These are phyloP conservation scores for Metschnikowia baotianmanensis DNA, from an alignment of 805 yeast genomes.

Conservation along the genomic window DNA sequence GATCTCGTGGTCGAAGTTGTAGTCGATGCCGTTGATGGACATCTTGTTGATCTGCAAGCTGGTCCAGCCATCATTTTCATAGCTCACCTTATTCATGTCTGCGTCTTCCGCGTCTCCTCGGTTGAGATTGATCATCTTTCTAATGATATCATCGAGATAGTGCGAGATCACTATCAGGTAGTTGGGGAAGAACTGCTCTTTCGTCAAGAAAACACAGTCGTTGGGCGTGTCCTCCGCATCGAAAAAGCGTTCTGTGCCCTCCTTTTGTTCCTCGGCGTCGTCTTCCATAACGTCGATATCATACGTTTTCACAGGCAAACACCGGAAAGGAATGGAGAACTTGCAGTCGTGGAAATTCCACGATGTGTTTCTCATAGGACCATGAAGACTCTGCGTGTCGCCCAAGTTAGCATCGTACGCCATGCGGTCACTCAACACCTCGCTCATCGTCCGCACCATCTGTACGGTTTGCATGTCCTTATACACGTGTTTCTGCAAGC, in stretches of 20 bases:
- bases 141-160: slow-evolving; percentile 33
- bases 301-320: slow-evolving; percentile 31
- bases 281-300: slow-evolving; percentile 39
- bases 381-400: slow-evolving; percentile 13
- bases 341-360: slow-evolving; percentile 36
- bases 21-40: slow-evolving; percentile 34
- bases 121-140: slow-evolving; percentile 31
- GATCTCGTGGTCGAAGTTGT: slow-evolving; percentile 34
- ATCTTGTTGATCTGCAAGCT: slow-evolving; percentile 25
- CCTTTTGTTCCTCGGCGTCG: slow-evolving; percentile 18
- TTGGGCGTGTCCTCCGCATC: slow-evolving; percentile 23
- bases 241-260: slow-evolving; percentile 17
- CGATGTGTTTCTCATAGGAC: slow-evolving; percentile 20
- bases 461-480: slow-evolving; percentile 62
- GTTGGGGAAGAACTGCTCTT: slow-evolving; percentile 17
- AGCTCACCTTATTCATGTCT: slow-evolving; percentile 23
- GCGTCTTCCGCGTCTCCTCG: slow-evolving; percentile 43
- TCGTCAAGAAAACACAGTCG: slow-evolving; percentile 15
- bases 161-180: slow-evolving; percentile 30
- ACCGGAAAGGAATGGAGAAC: slow-evolving; percentile 30
- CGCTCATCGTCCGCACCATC: slow-evolving; percentile 52
- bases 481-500: slow-evolving; percentile 41
- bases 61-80: slow-evolving; percentile 37
- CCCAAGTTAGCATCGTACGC: slow-evolving; percentile 16
- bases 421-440: slow-evolving; percentile 28